Percentiles rank a stretch among this genome's conserved stretches.
phyloP scores from a whole-genome alignment of 176 grass and related monocot species.

The Thinopyrum elongatum region DNA sequence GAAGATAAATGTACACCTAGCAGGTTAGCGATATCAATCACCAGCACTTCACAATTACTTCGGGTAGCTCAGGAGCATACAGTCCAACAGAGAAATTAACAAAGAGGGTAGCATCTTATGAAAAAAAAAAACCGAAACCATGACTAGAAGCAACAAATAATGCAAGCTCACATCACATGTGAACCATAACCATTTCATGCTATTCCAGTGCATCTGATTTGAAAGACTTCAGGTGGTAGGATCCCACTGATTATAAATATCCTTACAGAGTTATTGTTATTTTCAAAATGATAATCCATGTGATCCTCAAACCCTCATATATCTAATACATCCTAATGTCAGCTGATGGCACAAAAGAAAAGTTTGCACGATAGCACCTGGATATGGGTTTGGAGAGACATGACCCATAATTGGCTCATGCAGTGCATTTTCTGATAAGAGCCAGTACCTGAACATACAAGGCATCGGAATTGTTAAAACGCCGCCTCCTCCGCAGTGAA shows the following conservation, averaged over 20 bases:
- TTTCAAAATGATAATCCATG: not conserved
- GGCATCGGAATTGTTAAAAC: slow-evolving; percentile 47
- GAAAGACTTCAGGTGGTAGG: not conserved
- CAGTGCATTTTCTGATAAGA: slow-evolving; percentile 14
- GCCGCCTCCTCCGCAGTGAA: slow-evolving; percentile 40
- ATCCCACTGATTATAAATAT: not conserved
- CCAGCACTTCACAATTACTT: not conserved
- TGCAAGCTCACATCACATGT: not conserved
- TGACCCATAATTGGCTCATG: not conserved
- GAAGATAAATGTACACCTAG: not conserved
- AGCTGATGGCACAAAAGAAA: not conserved
- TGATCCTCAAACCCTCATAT: not conserved
- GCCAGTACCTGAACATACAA: slow-evolving; percentile 79
- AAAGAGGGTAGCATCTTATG: not conserved
- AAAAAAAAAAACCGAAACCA: not conserved
- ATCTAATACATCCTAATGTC: not conserved
- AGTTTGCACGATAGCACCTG: not conserved
- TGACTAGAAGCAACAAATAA: not conserved
- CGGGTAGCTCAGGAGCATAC: not conserved
- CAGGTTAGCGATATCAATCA: not conserved
- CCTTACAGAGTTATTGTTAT: not conserved
- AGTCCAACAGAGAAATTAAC: not conserved
- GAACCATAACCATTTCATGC: not conserved
- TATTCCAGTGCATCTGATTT: not conserved
- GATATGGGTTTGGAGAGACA: slow-evolving; percentile 3